Evolutionary conservation across 257 asterid genomes (phyloP), one percentile per base, ranked within the genome.

Genomic region (Solanum appendiculatum): DNA sequence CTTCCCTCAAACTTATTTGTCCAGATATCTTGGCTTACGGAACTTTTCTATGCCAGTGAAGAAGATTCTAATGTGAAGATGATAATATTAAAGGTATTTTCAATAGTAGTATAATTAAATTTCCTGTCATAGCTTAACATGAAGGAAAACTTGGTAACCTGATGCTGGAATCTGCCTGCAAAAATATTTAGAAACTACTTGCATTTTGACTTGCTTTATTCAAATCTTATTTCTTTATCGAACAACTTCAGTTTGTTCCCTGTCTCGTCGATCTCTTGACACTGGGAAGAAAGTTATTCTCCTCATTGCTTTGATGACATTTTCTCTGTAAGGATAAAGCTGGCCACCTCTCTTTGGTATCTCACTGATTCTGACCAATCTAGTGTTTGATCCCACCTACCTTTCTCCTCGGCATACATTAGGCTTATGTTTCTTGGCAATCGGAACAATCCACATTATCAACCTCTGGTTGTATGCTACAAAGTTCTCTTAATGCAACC

Each of bases 11-110:
- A 70, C 37, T 87, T 83, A 86, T 78, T 82, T 88, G 75, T 89
- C 48, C 70, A 96, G 99, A 88, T 95, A 75, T 92, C 95, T n/a
- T 95, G 94, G 85, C 87, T 96, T 81, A 80, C 91, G 92, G 96
- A 94, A 88, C 94, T 94, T 84, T 94, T 90, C 86, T 90, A 88
- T 82, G 88, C 90, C 39, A 90, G 83, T 77, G 94, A 92, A 85
- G 91, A 92, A 87, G 97, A 96, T 77, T 78, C 92, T 34, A 86
- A 90, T 72, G 93, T 95, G 89, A 96, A 96, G 89, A 85, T 95
- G 77, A 89, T 96, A 63, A 88, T 96, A 63, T 16, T 95, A 87
- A 96, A 95, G 99, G 99, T 96, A 91, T 29, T 6, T 74, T 87
- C 46, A 82, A 1, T 5, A 37, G 40, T 18, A 80, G 31, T 31